Percentiles rank a stretch among this genome's conserved stretches.
Conservation (phyloP, 2,329 filamentous ascomycete genomes). For the Colletotrichum brevisporum region DNA sequence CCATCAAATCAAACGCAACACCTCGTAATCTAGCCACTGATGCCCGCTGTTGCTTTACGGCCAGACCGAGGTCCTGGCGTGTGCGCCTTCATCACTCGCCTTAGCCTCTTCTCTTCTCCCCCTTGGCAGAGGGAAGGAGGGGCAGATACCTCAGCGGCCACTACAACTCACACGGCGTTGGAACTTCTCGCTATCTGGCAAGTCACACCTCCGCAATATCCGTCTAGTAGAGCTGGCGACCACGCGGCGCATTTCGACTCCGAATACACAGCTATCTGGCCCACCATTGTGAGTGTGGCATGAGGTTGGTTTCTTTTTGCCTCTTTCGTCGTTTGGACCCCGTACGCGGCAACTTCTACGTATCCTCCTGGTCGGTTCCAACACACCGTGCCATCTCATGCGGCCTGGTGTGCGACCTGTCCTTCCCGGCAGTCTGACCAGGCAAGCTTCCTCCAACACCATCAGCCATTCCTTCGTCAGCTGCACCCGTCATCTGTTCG, state of each 20-base stretch:
- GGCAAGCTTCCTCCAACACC: conserved; percentile 37
- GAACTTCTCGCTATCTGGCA: neutral
- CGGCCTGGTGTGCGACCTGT: conserved; percentile 36
- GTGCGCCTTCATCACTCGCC: conserved; percentile 4
- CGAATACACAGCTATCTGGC: conserved; percentile 2
- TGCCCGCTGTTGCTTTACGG: conserved; percentile 18
- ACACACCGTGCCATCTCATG: conserved; percentile 31
- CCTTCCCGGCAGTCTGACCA: conserved; percentile 32
- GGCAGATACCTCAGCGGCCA: conserved; percentile 13
- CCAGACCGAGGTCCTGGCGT: conserved; percentile 27
- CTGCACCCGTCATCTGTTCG: conserved; percentile 15
- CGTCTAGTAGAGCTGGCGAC: neutral
- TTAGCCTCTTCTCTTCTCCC: neutral
- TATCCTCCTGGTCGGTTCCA: conserved; percentile 7
- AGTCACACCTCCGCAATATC: conserved; percentile 4
- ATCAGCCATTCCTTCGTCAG: conserved; percentile 16
- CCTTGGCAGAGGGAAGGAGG: conserved; percentile 2
- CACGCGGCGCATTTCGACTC: conserved; percentile 4
- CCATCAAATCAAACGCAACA: conserved; percentile 13
- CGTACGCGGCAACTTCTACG: neutral
- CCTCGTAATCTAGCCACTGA: conserved; percentile 38
- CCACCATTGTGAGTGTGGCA: neutral
- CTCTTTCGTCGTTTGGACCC: too few species aligned
- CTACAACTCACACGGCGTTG: neutral
- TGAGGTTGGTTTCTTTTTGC: too few species aligned